Conservation (phyloP, 805 yeast genomes). For the Candida hungchunana region DNA sequence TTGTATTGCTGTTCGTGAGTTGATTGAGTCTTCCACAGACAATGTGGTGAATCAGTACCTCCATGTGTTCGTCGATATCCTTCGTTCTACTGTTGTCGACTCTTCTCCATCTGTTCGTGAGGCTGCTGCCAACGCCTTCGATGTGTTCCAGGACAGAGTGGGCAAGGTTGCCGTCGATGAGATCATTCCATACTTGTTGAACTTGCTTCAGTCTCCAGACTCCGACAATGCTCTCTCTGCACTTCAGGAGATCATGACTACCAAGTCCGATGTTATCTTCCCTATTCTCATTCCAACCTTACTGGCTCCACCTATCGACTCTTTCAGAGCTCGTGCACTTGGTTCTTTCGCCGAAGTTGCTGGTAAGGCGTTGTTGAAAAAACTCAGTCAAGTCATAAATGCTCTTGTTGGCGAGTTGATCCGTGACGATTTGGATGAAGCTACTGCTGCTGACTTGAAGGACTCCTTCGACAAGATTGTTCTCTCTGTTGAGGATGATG, state of each 20-base stretch:
- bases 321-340: slow-evolving; percentile 81
- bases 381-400: slow-evolving; percentile 70
- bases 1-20: slow-evolving; percentile 86
- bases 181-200: slow-evolving; percentile 77
- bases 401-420: slow-evolving; percentile 62
- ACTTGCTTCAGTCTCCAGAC: slow-evolving; percentile 55
- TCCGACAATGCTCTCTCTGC: slow-evolving; percentile 82
- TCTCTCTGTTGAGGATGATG: slow-evolving; percentile 66
- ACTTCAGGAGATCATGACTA: slow-evolving; percentile 85
- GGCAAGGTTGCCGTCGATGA: slow-evolving; percentile 88
- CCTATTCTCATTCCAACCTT: slow-evolving; percentile 88
- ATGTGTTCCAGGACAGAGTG: slow-evolving; percentile 72
- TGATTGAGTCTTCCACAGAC: slow-evolving; percentile 66
- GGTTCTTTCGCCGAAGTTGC: slow-evolving; percentile 88
- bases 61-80: slow-evolving; percentile 63
- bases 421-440: slow-evolving; percentile 34
- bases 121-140: slow-evolving; percentile 90
- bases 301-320: slow-evolving; percentile 74
- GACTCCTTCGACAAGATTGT: slow-evolving; percentile 65
- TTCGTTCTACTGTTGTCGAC: slow-evolving; percentile 78
- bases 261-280: slow-evolving; percentile 86
- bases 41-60: slow-evolving; percentile 64
- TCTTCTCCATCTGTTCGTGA: slow-evolving; percentile 70
- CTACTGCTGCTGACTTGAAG: slow-evolving; percentile 37
- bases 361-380: slow-evolving; percentile 71